Conservation (phyloP, 768 basidiomycete genomes). For the Kwoniella mangroviensis region DNA sequence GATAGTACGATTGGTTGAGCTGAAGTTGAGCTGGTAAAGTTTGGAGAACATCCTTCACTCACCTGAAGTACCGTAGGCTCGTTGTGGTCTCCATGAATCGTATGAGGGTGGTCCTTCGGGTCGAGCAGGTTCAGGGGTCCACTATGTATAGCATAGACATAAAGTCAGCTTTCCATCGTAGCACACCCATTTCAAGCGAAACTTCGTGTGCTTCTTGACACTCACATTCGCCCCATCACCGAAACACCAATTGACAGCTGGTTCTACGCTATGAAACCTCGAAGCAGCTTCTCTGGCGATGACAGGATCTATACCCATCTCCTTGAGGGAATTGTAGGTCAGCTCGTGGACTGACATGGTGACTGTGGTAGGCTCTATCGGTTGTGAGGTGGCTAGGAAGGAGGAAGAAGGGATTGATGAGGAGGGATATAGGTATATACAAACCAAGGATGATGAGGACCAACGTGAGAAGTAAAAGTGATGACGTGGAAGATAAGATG, state of each 20-base stretch:
- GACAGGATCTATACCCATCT: conserved; percentile 44
- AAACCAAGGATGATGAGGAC: no score
- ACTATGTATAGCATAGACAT: not conserved
- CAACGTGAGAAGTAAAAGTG: not conserved
- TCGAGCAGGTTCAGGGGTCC: conserved; percentile 14
- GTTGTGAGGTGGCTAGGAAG: not conserved
- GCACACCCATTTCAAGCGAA: no score
- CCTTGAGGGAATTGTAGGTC: conserved; percentile 33
- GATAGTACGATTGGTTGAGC: not conserved
- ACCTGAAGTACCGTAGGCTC: conserved; percentile 23
- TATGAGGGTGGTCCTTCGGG: conserved; percentile 9
- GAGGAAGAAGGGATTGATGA: not conserved
- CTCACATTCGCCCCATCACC: conserved; percentile 37
- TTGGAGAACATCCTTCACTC: not conserved
- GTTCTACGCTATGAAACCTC: conserved; percentile 34
- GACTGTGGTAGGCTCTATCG: not conserved
- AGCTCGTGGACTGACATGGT: conserved; percentile 37
- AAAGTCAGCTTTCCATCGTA: not conserved
- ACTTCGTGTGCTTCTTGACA: not conserved
- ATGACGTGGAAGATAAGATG: not conserved
- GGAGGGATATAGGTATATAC: not conserved
- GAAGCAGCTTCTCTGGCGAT: conserved; percentile 43
- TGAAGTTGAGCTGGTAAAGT: no score
- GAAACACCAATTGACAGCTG: conserved; percentile 51
- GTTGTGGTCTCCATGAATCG: conserved; percentile 18